Evolutionary conservation across 1,284 basidiomycete genomes (phyloP).

Genomic region (Naganishia sp.): DNA sequence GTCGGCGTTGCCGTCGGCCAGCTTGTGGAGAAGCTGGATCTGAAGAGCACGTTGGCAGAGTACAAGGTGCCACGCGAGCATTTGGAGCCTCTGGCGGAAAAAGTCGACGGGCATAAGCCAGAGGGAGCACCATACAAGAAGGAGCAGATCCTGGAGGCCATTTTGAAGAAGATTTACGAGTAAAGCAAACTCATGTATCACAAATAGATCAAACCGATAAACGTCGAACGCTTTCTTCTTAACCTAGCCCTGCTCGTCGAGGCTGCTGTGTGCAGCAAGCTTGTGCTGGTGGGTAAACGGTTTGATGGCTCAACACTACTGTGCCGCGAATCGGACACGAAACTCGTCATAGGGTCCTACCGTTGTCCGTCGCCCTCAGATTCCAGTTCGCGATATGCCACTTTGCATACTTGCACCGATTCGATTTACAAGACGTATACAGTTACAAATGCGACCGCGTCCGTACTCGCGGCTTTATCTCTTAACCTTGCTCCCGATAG

Average conservation of each 20-base stretch:
- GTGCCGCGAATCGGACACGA: too few species aligned
- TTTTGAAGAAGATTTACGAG: conserved; percentile 28
- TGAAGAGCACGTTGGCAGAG: conserved; percentile 32
- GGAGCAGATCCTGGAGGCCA: conserved; percentile 15
- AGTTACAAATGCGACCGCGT: not conserved
- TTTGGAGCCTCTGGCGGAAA: conserved; percentile 27
- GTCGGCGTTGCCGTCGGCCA: conserved; percentile 32
- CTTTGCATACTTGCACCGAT: not conserved
- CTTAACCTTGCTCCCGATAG: not conserved
- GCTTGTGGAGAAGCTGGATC: conserved; percentile 37
- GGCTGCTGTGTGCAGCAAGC: too few species aligned
- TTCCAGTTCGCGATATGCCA: too few species aligned
- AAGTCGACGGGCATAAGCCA: conserved; percentile 20
- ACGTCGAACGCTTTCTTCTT: too few species aligned
- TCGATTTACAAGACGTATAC: not conserved
- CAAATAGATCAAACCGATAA: too few species aligned
- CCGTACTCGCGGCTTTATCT: not conserved
- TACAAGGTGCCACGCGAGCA: conserved; percentile 31
- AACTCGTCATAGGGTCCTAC: too few species aligned
- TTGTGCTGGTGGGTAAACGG: too few species aligned
- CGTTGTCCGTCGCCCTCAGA: too few species aligned
- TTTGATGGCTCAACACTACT: too few species aligned
- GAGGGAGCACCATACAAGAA: conserved; percentile 18
- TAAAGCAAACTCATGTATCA: not conserved
- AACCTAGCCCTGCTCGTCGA: too few species aligned